phyloP scores from a whole-genome alignment of 2,329 filamentous ascomycete species.

The Fusarium sp. region DNA sequence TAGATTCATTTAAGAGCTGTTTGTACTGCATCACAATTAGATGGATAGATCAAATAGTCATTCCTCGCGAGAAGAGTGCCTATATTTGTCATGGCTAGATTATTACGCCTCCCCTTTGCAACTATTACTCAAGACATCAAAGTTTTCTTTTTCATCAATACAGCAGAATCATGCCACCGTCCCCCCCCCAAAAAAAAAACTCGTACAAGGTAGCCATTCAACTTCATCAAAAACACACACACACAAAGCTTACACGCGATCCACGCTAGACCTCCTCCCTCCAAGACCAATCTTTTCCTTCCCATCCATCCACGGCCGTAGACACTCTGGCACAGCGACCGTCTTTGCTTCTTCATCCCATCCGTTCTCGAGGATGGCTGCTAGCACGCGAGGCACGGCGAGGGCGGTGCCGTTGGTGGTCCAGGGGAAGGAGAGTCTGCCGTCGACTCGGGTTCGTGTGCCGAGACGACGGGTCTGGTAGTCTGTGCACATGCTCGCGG shows the following conservation, averaged over 20 bases:
- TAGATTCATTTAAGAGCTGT: neutral
- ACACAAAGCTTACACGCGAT: slow-evolving; percentile 39
- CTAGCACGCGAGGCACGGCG: slow-evolving; percentile 87
- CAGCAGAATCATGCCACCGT: slow-evolving; percentile 10
- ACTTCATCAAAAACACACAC: neutral
- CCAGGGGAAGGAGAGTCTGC: slow-evolving; percentile 75
- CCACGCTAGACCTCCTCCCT: slow-evolving; percentile 42
- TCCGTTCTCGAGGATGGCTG: slow-evolving; percentile 87
- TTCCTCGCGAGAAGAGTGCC: neutral
- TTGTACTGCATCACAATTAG: neutral
- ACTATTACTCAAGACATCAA: slow-evolving; percentile 30
- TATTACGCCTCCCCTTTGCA: slow-evolving; percentile 9
- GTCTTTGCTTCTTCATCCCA: slow-evolving; percentile 75
- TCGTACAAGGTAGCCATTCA: slow-evolving; percentile 26
- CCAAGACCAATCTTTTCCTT: slow-evolving; percentile 66
- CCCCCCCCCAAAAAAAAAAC: too few relatives aligned
- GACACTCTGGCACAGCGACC: slow-evolving; percentile 78
- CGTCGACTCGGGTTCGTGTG: slow-evolving; percentile 70
- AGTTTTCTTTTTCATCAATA: slow-evolving; percentile 13
- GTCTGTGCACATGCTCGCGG: slow-evolving; percentile 89
- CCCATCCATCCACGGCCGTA: slow-evolving; percentile 86
- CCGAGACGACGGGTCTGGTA: slow-evolving; percentile 87
- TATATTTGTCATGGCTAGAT: slow-evolving; percentile 11
- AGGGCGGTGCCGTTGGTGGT: slow-evolving; percentile 95
- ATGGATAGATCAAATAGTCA: neutral